Conservation (phyloP, 2,329 filamentous ascomycete species). For the Diaporthe batatas region DNA sequence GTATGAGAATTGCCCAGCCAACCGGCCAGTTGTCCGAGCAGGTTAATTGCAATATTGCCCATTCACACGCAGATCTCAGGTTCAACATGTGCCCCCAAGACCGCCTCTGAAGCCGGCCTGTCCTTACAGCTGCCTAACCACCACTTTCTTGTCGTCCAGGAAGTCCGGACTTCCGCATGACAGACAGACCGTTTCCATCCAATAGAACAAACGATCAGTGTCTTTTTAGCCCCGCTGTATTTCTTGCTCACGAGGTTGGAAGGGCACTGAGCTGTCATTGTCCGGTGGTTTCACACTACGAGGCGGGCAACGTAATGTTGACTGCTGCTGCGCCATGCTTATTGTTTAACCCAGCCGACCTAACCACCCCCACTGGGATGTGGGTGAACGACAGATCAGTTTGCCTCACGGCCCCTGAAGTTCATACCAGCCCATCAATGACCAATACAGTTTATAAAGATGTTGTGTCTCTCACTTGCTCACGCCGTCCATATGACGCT, state of each 20-base stretch:
- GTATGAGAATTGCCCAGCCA: conserved; percentile 31
- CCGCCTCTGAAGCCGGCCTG: conserved; percentile 1
- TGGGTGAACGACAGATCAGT: conserved; percentile 23
- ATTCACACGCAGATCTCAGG: conserved; percentile 25
- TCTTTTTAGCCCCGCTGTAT: conserved; percentile 2
- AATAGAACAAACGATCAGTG: conserved; percentile 1
- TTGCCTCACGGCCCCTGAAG: conserved; percentile 26
- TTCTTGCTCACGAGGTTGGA: conserved; percentile 10
- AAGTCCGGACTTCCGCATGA: conserved; percentile 12
- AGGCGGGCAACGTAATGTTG: conserved; percentile 35
- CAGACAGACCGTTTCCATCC: conserved; percentile 13
- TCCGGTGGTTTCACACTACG: conserved; percentile 36
- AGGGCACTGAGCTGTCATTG: conserved; percentile 21
- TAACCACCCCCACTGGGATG: conserved; percentile 36
- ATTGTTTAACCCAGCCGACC: conserved; percentile 26
- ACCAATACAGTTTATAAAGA: conserved; percentile 36
- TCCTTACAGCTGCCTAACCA: conserved; percentile 16
- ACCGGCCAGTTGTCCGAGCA: conserved; percentile 26
- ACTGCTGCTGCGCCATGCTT: conserved; percentile 35
- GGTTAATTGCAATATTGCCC: conserved; percentile 7
- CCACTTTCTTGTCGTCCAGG: conserved; percentile 13
- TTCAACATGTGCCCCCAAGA: conserved; percentile 5
- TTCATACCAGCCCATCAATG: not conserved
- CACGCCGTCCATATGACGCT: conserved; percentile 1
- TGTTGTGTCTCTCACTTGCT: conserved; percentile 17